phyloP scores from a whole-genome alignment of 176 grass and related monocot species.

The Lolium rigidum region DNA sequence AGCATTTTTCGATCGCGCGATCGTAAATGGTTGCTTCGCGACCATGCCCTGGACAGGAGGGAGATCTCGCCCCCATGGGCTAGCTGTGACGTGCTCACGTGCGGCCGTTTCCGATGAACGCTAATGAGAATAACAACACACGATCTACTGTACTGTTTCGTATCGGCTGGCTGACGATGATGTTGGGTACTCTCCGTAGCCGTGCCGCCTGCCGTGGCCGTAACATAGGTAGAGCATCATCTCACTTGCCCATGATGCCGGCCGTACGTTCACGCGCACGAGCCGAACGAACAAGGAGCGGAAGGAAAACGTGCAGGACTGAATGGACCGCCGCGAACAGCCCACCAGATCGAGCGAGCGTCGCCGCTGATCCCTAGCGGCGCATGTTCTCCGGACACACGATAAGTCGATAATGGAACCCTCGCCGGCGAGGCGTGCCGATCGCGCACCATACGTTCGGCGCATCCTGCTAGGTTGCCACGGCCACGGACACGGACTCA shows the following conservation, averaged over 20 bases:
- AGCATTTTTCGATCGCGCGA: too few relatives aligned
- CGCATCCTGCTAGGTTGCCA: too few relatives aligned
- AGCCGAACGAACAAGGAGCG: background rate
- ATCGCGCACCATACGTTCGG: too few relatives aligned
- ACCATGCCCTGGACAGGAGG: background rate
- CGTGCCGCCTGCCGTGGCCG: background rate
- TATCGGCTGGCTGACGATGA: background rate
- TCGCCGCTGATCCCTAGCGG: too few relatives aligned
- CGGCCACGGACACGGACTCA: background rate
- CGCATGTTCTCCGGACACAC: too few relatives aligned
- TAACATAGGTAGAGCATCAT: background rate
- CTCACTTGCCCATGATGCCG: conserved; percentile 14
- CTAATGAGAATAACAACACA: background rate
- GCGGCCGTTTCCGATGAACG: background rate
- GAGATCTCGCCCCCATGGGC: conserved; percentile 30
- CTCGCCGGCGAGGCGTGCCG: background rate
- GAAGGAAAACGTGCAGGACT: background rate
- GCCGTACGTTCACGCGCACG: background rate
- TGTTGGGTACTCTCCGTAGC: background rate
- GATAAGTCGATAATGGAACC: too few relatives aligned
- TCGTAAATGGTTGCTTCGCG: too few relatives aligned
- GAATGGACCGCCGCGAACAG: background rate
- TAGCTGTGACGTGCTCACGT: background rate
- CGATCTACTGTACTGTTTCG: background rate
- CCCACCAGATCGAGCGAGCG: too few relatives aligned